phyloP scores from a whole-genome alignment of 2,329 filamentous ascomycete genomes.

The Talaromyces sp. region DNA sequence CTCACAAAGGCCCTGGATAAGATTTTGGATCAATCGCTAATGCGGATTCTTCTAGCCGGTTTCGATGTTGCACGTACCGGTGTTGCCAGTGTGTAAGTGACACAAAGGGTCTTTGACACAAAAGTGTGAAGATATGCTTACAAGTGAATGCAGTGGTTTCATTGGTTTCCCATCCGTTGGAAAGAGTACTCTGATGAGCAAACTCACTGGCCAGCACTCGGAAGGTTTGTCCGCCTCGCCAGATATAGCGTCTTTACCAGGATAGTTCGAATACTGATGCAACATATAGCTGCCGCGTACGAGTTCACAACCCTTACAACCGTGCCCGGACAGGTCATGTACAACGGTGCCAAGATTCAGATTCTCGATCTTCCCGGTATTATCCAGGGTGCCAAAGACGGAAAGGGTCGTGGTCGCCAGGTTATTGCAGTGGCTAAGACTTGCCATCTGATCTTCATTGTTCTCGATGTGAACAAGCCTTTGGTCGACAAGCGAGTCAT shows the following conservation, averaged over 20 bases:
- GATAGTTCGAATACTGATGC: constrained; percentile 17
- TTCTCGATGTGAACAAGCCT: constrained; percentile 97
- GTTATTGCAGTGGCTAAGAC: constrained; percentile 99
- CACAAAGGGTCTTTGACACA: background rate
- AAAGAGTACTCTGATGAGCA: constrained; percentile 97
- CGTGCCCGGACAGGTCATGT: constrained; percentile 91
- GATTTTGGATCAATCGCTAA: constrained; percentile 16
- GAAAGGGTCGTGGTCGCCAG: constrained; percentile 94
- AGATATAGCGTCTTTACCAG: background rate
- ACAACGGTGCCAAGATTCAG: constrained; percentile 96
- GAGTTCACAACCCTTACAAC: constrained; percentile 98
- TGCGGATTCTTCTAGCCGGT: constrained; percentile 57
- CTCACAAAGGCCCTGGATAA: background rate
- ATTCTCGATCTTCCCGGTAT: constrained; percentile 99
- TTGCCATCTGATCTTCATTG: constrained; percentile 97
- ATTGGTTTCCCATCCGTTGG: constrained; percentile 98
- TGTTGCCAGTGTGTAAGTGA: constrained; percentile 79
- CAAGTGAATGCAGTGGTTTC: constrained; percentile 63
- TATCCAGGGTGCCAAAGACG: constrained; percentile 97
- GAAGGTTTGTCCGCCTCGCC: constrained; percentile 57
- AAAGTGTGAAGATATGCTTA: background rate
- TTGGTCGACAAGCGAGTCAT: constrained; percentile 96
- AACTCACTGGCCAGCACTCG: constrained; percentile 91
- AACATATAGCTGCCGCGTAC: constrained; percentile 74
- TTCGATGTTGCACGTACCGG: constrained; percentile 98